These are phyloP conservation scores for Botrytis aclada DNA, from an alignment of 2,329 filamentous ascomycete species.

Conservation along the genomic window DNA sequence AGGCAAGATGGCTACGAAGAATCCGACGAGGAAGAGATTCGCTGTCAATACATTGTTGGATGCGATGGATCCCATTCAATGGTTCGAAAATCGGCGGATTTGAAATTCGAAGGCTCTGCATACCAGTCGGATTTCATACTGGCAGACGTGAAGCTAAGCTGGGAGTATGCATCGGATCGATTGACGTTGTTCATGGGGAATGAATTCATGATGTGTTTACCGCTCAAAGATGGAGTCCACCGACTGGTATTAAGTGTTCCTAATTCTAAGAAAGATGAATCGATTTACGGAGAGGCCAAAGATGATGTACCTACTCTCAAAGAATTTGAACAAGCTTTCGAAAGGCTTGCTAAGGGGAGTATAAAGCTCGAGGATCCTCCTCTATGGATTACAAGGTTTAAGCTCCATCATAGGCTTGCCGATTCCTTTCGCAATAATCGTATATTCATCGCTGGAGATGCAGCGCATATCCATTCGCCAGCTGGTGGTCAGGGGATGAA, in stretches of 20 bases:
- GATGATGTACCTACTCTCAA: slow-evolving; percentile 33
- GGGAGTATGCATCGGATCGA: slow-evolving; percentile 17
- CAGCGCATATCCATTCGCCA: slow-evolving; percentile 40
- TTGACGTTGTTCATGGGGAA: slow-evolving; percentile 35
- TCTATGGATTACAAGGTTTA: slow-evolving; percentile 46
- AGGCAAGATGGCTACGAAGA: slow-evolving; percentile 27
- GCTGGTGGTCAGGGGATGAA: slow-evolving; percentile 42
- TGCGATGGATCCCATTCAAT: slow-evolving; percentile 52
- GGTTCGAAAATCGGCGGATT: slow-evolving; percentile 43
- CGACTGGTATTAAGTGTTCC: slow-evolving; percentile 34
- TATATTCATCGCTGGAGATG: slow-evolving; percentile 39
- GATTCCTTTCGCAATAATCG: slow-evolving; percentile 44
- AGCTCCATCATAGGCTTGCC: slow-evolving; percentile 44
- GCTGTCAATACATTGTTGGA: slow-evolving; percentile 46
- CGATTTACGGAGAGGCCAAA: slow-evolving; percentile 14
- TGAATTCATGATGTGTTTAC: slow-evolving; percentile 41
- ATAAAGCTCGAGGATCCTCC: slow-evolving; percentile 32
- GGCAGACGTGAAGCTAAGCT: slow-evolving; percentile 41
- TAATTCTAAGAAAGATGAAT: slow-evolving; percentile 17
- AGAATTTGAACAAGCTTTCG: slow-evolving; percentile 38
- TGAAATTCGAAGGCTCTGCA: slow-evolving; percentile 43
- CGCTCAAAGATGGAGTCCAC: slow-evolving; percentile 33
- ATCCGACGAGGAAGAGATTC: slow-evolving; percentile 32
- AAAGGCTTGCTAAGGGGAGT: slow-evolving; percentile 33
- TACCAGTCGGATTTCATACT: slow-evolving; percentile 47